phyloP scores from a whole-genome alignment of 2,329 filamentous ascomycete genomes.

The Eutypella sp. region DNA sequence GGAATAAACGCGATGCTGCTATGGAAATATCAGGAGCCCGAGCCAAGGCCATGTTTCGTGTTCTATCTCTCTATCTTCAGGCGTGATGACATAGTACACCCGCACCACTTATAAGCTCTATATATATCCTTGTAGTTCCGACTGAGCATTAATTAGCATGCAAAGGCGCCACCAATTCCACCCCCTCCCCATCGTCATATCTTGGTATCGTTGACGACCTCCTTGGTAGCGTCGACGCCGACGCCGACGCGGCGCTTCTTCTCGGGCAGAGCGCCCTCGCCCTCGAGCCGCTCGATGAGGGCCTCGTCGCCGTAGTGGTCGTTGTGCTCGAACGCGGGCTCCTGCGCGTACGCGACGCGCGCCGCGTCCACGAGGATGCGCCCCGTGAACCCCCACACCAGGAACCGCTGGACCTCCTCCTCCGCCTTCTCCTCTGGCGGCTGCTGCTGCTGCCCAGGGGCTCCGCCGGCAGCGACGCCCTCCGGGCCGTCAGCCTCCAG shows the following conservation, averaged over 20 bases:
- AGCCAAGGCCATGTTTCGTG: not conserved
- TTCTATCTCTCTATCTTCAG: not conserved
- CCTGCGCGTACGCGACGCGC: slow-evolving; percentile 72
- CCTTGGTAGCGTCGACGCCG: slow-evolving; percentile 26
- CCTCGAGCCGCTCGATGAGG: slow-evolving; percentile 42
- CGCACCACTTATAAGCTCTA: too few species aligned
- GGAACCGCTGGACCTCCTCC: slow-evolving; percentile 57
- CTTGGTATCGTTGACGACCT: slow-evolving; percentile 35
- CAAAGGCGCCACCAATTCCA: slow-evolving; percentile 8
- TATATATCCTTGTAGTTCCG: too few species aligned
- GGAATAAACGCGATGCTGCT: too few species aligned
- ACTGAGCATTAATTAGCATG: too few species aligned
- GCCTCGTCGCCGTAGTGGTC: slow-evolving; percentile 46
- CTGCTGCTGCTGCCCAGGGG: slow-evolving; percentile 13
- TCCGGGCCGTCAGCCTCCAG: not conserved
- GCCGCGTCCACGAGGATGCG: slow-evolving; percentile 85
- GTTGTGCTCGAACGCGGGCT: slow-evolving; percentile 77
- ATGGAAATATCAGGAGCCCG: not conserved
- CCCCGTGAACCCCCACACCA: slow-evolving; percentile 94
- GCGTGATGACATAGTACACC: too few species aligned
- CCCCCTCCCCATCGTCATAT: slow-evolving; percentile 31
- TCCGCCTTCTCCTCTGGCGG: slow-evolving; percentile 20
- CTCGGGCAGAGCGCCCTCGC: slow-evolving; percentile 40
- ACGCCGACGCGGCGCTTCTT: slow-evolving; percentile 35
- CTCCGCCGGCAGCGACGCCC: too few species aligned